Evolutionary conservation across 768 basidiomycete genomes (phyloP), one percentile per base, ranked within the genome.

Genomic region (Fomitopsis pulvina): DNA sequence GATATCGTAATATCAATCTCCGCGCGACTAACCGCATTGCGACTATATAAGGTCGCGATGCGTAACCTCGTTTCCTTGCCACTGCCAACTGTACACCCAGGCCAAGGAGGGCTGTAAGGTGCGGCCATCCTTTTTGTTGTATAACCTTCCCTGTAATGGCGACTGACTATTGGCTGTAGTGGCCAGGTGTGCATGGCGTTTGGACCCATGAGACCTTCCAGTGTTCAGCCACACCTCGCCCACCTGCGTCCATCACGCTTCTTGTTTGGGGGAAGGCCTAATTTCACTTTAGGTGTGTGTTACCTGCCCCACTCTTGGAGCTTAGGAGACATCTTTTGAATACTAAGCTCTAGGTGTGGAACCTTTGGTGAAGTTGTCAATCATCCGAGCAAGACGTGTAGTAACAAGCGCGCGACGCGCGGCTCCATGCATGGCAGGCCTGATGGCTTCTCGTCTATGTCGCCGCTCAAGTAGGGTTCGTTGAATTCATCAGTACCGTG

Each of bases 161-260:
- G n/a, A 16, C 34, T 37, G 43, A 44, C 26, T 25, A 7, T 34
- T 20, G 7, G 16, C 14, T 32, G 21, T 16, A 47, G n/a, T 12
- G 14, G 4, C n/a, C 45, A 18, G 37, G 21, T 26, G 47, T 40
- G 47, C 29, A 37, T 22, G 24, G n/a, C 30, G 24, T 42, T 30
- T 41, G 47, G 44, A 43, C 51, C 48, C 45, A 68, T 65, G 47
- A 66, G 47, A 47, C 76, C 77, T 79, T 63, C 68, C 71, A 74
- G 65, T 74, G 73, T 75, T 58, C 63, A 70, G 69, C 71, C 73
- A 68, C 68, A 69, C 72, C 69, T 66, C 70, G 69, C 73, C 70
- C 74, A 69, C 65, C 76, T 73, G 81, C 77, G 65, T 80, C 77
- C 62, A 83, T 83, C 83, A 80, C 81, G 83, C 79, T 83, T 85